These are phyloP conservation scores for Cytospora leucostoma DNA, from an alignment of 2,329 filamentous ascomycete genomes.

Conservation along the genomic window DNA sequence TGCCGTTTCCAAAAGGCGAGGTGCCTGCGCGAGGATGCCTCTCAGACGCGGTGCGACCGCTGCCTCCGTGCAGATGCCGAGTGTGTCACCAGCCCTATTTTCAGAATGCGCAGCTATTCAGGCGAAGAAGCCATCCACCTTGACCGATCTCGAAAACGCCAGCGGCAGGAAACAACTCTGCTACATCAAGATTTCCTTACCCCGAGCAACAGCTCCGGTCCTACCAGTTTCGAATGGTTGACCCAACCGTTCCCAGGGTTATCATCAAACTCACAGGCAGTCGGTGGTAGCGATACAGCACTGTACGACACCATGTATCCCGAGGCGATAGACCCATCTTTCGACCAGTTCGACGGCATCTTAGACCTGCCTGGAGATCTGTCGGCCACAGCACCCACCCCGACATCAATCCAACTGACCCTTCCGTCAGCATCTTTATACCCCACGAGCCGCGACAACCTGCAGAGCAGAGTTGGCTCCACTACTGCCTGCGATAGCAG, in stretches of 20 bases:
- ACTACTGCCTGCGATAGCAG: background rate
- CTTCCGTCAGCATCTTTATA: background rate
- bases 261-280: background rate
- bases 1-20: conserved; percentile 1
- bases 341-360: background rate
- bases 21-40: background rate
- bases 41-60: background rate
- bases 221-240: background rate
- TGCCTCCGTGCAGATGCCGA: background rate
- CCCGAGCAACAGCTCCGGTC: background rate
- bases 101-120: background rate
- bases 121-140: background rate
- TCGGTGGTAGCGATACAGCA: background rate
- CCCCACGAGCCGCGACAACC: background rate
- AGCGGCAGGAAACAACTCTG: background rate
- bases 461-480: background rate
- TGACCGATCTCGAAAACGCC: background rate
- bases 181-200: background rate
- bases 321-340: background rate
- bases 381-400: background rate
- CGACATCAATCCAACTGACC: background rate
- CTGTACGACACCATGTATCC: background rate
- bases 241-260: background rate
- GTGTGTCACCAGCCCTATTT: background rate
- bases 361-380: background rate